These are phyloP conservation scores for Prunus campanulata DNA, from an alignment of 306 rosid species.

Conservation along the genomic window DNA sequence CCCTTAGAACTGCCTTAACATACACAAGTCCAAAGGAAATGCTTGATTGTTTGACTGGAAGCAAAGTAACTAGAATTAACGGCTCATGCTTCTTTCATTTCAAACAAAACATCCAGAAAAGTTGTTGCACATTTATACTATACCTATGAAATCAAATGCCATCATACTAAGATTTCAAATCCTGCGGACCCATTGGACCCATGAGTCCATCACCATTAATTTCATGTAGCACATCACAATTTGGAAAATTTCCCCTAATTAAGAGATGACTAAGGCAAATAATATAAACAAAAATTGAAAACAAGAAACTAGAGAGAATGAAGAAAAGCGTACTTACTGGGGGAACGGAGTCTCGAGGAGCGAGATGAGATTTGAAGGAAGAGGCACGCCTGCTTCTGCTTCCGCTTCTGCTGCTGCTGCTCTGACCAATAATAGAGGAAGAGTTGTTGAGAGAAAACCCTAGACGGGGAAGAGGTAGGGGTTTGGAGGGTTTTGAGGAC, in stretches of 20 bases:
- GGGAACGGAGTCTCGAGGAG: constrained; percentile 35
- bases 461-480: constrained; percentile 11
- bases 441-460: constrained; percentile 18
- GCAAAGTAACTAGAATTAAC: neutral
- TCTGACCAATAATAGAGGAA: neutral
- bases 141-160: neutral
- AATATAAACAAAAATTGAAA: neutral
- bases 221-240: neutral
- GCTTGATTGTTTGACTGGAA: neutral
- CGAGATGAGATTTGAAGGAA: constrained; percentile 30
- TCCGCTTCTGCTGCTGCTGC: neutral
- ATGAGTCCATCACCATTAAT: neutral
- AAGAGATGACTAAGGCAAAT: neutral
- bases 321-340: constrained; percentile 47
- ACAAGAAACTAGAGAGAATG: neutral
- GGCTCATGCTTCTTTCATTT: too few relatives aligned
- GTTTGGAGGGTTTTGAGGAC: constrained; percentile 30
- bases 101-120: neutral
- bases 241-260: neutral
- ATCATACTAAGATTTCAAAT: neutral
- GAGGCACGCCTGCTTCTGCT: neutral
- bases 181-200: neutral
- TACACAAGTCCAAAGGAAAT: neutral
- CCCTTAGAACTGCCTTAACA: neutral
- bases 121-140: neutral